These are phyloP conservation scores for Berkeleyomyces rouxiae DNA, from an alignment of 2,329 filamentous ascomycete genomes.

Conservation along the genomic window DNA sequence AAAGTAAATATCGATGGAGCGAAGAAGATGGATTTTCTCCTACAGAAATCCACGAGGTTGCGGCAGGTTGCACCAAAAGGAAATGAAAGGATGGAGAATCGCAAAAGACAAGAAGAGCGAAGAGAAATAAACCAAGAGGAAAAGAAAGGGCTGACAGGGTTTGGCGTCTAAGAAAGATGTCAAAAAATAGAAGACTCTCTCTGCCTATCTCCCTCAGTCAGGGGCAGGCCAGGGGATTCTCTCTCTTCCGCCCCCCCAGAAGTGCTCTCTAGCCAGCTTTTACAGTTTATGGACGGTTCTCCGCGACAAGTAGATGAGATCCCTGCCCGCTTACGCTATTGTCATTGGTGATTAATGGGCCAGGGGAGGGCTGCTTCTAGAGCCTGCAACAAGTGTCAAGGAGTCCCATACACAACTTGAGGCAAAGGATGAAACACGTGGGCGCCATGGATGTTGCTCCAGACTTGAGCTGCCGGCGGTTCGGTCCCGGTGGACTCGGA, in stretches of 20 bases:
- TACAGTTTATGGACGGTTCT: no score
- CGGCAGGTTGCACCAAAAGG: neutral
- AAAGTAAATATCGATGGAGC: neutral
- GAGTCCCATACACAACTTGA: neutral
- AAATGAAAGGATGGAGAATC: neutral
- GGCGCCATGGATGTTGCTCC: neutral
- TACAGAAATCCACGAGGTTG: no score
- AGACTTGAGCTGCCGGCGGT: no score
- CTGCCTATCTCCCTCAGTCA: no score
- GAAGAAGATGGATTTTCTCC: neutral
- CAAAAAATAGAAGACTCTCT: no score
- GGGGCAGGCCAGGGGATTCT: no score
- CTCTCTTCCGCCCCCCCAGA: no score
- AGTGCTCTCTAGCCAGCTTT: no score
- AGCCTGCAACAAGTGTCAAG: neutral
- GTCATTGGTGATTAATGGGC: neutral
- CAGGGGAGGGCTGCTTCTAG: neutral
- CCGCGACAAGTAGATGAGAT: no score
- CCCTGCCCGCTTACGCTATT: no score
- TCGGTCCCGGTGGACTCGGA: no score
- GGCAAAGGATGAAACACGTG: slow-evolving; percentile 1
- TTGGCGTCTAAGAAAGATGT: neutral
- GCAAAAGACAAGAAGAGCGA: neutral
- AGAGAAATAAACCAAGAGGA: slow-evolving; percentile 8
- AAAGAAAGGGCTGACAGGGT: slow-evolving; percentile 6